Conservation (phyloP, 1,139 yeast species). For the Suhomyces atakaporum region DNA sequence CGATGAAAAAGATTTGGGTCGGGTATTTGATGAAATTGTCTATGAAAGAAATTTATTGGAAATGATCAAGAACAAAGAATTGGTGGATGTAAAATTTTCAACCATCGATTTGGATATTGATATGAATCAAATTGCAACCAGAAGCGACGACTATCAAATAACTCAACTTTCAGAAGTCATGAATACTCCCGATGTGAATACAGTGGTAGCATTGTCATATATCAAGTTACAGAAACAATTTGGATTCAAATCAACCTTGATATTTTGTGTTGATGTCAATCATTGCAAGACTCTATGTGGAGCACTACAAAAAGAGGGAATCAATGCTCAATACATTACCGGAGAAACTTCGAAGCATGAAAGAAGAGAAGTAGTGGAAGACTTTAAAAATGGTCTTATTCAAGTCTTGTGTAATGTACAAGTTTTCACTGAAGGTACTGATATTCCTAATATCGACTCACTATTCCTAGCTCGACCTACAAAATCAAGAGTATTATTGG, state of each 20-base stretch:
- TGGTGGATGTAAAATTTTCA: conserved; percentile 70
- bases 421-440: conserved; percentile 94
- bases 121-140: conserved; percentile 32
- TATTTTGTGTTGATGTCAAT: conserved; percentile 74
- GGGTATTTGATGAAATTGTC: conserved; percentile 72
- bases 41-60: conserved; percentile 66
- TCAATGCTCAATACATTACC: conserved; percentile 74
- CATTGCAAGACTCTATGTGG: conserved; percentile 64
- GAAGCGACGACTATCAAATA: conserved; percentile 56
- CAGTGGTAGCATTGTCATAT: conserved; percentile 62
- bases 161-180: conserved; percentile 55
- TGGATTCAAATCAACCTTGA: conserved; percentile 60
- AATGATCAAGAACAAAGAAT: conserved; percentile 69
- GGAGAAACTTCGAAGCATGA: conserved; percentile 60
- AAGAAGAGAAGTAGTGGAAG: conserved; percentile 54
- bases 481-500: conserved; percentile 64
- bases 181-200: conserved; percentile 55
- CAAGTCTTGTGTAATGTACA: conserved; percentile 85
- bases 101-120: conserved; percentile 50
- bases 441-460: conserved; percentile 87
- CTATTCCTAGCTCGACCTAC: conserved; percentile 82
- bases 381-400: conserved; percentile 62
- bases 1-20: conserved; percentile 62
- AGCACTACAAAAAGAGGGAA: conserved; percentile 57
- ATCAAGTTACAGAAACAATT: conserved; percentile 38